These are phyloP conservation scores for Angomonas deanei DNA, from an alignment of 208 protist species.

Conservation along the genomic window DNA sequence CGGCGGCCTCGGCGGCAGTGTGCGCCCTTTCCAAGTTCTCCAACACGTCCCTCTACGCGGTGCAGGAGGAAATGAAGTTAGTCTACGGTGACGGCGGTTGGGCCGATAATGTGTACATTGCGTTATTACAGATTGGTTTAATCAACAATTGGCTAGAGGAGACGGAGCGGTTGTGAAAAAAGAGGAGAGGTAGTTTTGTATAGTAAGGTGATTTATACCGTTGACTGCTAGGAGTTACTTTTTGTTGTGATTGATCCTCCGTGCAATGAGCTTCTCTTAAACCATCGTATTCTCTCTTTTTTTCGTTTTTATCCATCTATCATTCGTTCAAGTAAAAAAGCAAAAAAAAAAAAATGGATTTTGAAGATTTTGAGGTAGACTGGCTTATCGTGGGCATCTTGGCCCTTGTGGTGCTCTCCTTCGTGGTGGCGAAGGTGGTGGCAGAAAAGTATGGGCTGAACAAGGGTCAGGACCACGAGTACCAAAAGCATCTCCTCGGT, in stretches of 20 bases:
- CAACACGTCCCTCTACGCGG: conserved; percentile 31
- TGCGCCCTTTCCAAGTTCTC: conserved; percentile 64
- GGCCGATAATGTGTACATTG: conserved; percentile 44
- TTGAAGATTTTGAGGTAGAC: neutral
- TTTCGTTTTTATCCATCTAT: neutral
- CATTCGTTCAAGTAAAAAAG: no score
- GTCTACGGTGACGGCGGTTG: conserved; percentile 29
- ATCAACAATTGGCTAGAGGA: conserved; percentile 75
- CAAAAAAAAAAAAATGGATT: conserved; percentile 1
- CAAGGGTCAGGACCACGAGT: no score
- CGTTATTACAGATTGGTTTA: conserved; percentile 60
- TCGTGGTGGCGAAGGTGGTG: neutral
- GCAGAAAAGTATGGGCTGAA: no score
- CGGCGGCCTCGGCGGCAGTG: conserved; percentile 47
- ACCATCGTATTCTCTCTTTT: no score
- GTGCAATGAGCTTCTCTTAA: no score
- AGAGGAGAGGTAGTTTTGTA: neutral
- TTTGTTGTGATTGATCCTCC: conserved; percentile 2
- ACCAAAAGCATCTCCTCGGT: no score
- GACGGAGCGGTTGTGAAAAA: conserved; percentile 7
- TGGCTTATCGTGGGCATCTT: neutral
- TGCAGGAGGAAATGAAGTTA: conserved; percentile 57
- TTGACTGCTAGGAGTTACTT: conserved; percentile 1
- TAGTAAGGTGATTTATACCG: neutral
- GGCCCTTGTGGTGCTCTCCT: neutral